Base-by-base conservation (phyloP, 768 basidiomycete genomes). In the Rhizopogon vesiculosus region DNA sequence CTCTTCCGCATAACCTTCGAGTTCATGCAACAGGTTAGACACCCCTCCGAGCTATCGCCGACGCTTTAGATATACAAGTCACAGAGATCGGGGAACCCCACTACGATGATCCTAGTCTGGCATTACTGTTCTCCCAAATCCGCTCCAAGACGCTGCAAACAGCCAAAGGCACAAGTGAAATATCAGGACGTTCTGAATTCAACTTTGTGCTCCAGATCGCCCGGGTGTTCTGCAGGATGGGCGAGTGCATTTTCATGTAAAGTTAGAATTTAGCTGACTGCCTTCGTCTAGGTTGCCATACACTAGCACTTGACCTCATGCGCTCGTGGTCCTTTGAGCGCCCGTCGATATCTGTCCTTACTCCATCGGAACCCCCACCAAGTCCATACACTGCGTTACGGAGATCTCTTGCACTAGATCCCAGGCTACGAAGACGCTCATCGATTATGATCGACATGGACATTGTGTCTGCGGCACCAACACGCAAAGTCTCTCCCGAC, bases 131-230 rank as follows among this genome's bases (percentile, higher is more conserved):
- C 71, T 89, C 87, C 9, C 90, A 97, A 59, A 75, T 99, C 54
- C 87, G 91, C 60, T 84, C 86, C 33, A 95, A 90, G 75, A 94
- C 94, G 0, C 72, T 98, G 28, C 96, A 98, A 74, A 87, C 96
- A 4, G 90, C 89, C 1, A 87, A 94, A 67, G 96, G 96, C 13
- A 93, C 91, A 0, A 93, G 86, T 62, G 91, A 95, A 63, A 93
- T 98, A 29, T 87, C 91, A 0, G 90, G 89, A 16, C 80, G 81
- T 44, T 83, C 86, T 12, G 96, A 99, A 66, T 98, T 95, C 72
- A 94, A 91, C 66, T 98, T 98, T 68, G 92, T 99, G 9, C 75
- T 95, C 29, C 95, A 98, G 72, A 93, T 93, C 62, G 91, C 94
- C 0, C 83, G 93, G 29, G 90, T 96, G 7, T 94, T 98, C 62